phyloP scores from a whole-genome alignment of 306 rosid genomes.

The Arachis stenosperma region DNA sequence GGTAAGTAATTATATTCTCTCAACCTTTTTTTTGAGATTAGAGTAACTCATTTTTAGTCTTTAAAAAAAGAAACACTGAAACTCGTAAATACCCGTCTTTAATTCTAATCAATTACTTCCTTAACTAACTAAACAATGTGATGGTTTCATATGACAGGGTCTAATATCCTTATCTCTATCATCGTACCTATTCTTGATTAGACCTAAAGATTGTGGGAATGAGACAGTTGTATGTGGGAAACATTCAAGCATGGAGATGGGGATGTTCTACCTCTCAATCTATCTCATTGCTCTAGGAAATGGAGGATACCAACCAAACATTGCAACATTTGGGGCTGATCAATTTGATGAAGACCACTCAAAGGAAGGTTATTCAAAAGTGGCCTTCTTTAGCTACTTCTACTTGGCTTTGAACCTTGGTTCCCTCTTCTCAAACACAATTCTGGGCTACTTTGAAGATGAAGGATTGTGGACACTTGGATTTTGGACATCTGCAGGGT shows the following conservation, averaged over 20 bases:
- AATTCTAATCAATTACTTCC: neutral
- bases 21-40: too few relatives aligned
- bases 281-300: slow-evolving; percentile 68
- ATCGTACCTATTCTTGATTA: slow-evolving; percentile 68
- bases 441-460: slow-evolving; percentile 64
- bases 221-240: slow-evolving; percentile 40
- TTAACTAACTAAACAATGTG: slow-evolving; percentile 9
- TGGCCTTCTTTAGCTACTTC: slow-evolving; percentile 61
- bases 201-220: slow-evolving; percentile 84
- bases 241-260: slow-evolving; percentile 46
- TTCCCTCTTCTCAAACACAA: slow-evolving; percentile 68
- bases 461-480: slow-evolving; percentile 64
- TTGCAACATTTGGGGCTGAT: slow-evolving; percentile 71
- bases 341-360: slow-evolving; percentile 63
- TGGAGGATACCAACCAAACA: slow-evolving; percentile 67
- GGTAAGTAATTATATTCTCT: slow-evolving; percentile 49
- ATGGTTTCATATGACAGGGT: slow-evolving; percentile 58
- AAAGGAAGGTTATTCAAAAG: slow-evolving; percentile 52
- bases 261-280: slow-evolving; percentile 60
- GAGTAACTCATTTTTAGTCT: too few relatives aligned
- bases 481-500: slow-evolving; percentile 55
- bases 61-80: too few relatives aligned
- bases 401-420: slow-evolving; percentile 70
- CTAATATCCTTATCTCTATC: slow-evolving; percentile 67
- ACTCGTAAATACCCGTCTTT: neutral